Conservation (phyloP, 2,329 filamentous ascomycete genomes). For the Hymenoscyphus linearis region DNA sequence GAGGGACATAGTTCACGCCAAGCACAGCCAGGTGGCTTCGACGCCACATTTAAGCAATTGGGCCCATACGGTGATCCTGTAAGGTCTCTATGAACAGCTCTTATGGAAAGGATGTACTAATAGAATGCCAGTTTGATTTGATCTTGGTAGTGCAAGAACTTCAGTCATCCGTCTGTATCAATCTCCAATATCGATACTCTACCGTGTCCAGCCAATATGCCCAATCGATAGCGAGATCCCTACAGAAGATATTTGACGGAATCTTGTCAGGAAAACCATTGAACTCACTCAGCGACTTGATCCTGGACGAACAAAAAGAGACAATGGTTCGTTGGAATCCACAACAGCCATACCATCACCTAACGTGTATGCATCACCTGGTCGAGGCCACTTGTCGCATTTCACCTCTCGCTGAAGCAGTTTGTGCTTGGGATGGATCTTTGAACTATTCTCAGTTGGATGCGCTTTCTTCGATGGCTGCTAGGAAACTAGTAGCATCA, state of each 20-base stretch:
- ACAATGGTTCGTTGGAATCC: not conserved
- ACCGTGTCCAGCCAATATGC: not conserved
- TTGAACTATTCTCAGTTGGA: slow-evolving; percentile 22
- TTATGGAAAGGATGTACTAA: not conserved
- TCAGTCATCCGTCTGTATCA: not conserved
- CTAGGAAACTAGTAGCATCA: slow-evolving; percentile 10
- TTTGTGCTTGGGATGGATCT: not conserved
- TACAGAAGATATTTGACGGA: not conserved
- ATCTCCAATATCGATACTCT: not conserved
- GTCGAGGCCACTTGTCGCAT: not conserved
- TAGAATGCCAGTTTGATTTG: not conserved
- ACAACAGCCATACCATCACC: not conserved
- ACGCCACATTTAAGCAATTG: not conserved
- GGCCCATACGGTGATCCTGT: not conserved
- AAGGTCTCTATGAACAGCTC: not conserved
- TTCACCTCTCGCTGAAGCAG: not conserved
- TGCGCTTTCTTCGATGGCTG: slow-evolving; percentile 12
- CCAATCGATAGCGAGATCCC: not conserved
- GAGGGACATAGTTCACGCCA: not conserved
- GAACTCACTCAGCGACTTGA: not conserved
- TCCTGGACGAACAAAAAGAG: not conserved
- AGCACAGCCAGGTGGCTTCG: no score
- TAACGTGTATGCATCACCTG: not conserved
- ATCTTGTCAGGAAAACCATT: not conserved
- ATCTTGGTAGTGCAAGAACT: not conserved